A percentile compares a stretch with the other conserved stretches of the same genome.
Conservation (phyloP, 106 monocot genomes). For the Narthecium ossifragum region DNA sequence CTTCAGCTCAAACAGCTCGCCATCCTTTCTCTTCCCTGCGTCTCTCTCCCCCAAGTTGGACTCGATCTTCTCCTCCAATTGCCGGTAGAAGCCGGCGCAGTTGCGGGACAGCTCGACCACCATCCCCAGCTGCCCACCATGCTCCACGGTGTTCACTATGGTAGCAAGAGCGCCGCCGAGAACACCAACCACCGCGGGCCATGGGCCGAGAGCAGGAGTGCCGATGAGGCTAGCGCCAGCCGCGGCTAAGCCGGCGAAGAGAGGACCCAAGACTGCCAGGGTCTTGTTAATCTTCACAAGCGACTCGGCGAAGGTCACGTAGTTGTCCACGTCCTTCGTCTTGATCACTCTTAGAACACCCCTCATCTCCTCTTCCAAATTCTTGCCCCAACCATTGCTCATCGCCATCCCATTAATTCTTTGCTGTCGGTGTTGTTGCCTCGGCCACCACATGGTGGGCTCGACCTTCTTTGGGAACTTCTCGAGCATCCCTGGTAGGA, state of each 20-base stretch:
- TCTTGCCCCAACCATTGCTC: slow-evolving; percentile 43
- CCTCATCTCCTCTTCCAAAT: slow-evolving; percentile 40
- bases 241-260: slow-evolving; percentile 43
- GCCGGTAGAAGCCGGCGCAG: slow-evolving; percentile 24
- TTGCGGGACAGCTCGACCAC: slow-evolving; percentile 37
- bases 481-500: slow-evolving; percentile 72
- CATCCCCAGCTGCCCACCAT: slow-evolving; percentile 35
- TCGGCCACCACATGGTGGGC: slow-evolving; percentile 77
- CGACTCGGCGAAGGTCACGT: slow-evolving; percentile 26
- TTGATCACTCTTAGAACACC: slow-evolving; percentile 18
- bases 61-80: slow-evolving; percentile 29
- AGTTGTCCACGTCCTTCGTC: slow-evolving; percentile 43
- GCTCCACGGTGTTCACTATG: slow-evolving; percentile 23
- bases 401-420: not conserved
- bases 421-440: not conserved
- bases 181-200: not conserved
- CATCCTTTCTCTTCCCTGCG: not conserved
- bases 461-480: slow-evolving; percentile 67
- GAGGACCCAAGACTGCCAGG: slow-evolving; percentile 52
- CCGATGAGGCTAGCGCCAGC: slow-evolving; percentile 22
- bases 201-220: slow-evolving; percentile 9
- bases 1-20: slow-evolving; percentile 7
- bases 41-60: slow-evolving; percentile 9
- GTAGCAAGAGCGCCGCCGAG: slow-evolving; percentile 1
- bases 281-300: slow-evolving; percentile 43